Evolutionary conservation across 78 protist species (phyloP).

Genomic region (Emiliania huxleyi): DNA sequence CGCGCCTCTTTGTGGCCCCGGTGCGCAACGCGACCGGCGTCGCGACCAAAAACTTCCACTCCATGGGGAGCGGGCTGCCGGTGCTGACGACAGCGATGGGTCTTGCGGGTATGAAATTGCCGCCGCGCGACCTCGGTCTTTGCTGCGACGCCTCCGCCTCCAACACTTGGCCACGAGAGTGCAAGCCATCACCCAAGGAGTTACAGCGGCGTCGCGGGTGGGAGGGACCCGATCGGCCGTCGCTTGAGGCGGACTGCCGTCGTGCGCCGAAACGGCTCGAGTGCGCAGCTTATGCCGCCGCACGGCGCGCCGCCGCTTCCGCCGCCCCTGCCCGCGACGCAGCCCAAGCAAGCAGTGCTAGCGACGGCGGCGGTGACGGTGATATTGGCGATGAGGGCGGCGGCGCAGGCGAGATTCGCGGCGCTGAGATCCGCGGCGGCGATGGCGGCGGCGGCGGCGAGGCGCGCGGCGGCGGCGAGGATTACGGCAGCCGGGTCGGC

Average conservation of each 20-base stretch:
- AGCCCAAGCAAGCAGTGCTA: too few relatives aligned
- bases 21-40: not conserved
- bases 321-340: too few relatives aligned
- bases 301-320: too few relatives aligned
- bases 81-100: not conserved
- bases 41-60: constrained; percentile 17
- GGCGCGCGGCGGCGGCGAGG: not conserved
- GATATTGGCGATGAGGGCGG: not conserved
- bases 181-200: not conserved
- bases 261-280: not conserved
- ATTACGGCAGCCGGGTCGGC: not conserved
- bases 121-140: not conserved
- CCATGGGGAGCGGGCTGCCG: not conserved
- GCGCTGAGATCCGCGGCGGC: not conserved
- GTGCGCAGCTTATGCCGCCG: not conserved
- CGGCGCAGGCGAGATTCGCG: not conserved
- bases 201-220: not conserved
- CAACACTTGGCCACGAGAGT: not conserved
- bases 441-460: not conserved
- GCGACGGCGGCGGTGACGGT: not conserved
- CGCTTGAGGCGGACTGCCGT: not conserved
- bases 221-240: not conserved
- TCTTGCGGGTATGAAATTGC: not conserved
- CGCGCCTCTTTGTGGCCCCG: not conserved
- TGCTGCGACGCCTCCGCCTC: not conserved